Evolutionary conservation across 306 rosid species (phyloP), one percentile per base, ranked within the genome.

Genomic region (Casuarina glauca): DNA sequence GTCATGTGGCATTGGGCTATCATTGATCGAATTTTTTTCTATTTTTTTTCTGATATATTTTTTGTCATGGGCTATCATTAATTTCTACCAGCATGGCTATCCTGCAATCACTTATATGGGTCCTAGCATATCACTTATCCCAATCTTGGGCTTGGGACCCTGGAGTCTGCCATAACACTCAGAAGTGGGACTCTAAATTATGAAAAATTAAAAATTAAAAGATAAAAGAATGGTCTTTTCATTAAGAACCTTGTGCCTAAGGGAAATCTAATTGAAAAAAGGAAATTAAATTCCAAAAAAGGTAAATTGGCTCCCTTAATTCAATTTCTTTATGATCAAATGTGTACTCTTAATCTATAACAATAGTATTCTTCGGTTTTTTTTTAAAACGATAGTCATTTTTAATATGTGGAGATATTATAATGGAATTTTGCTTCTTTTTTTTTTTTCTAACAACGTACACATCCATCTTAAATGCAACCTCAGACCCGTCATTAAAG

Each of bases 1-100:
- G 8, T 17, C 50, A 41, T 41, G 71, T 66, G 71, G 50, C 19
- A 43, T 41, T 15, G 71, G 50, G 49, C 2, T 41, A 17, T 42
- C 35, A 66, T 42, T 60, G 2, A 35, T 44, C 55, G 26, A 8
- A 20, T 6, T 9, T 2, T 15, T 10, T 6, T 4, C 9, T 68
- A 7, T 5, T 39, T 38, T 76, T 13, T 70, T 4, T 42, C 19
- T 9, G 12, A 7, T 17, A 36, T 66, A 76, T 66, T 17, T 52
- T 36, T 36, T 3, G 74, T 68, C 6, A 38, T 20, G 10, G 8
- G 68, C 38, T 38, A 75, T 83, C 72, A 83, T 75, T 79, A 49
- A 71, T 45, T 7, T 64, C 36, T 11, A 64, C 44, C 57, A 64
- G 83, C 78, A 49, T 83, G 81, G 57, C 72, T 71, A 61, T 79